A percentile compares a stretch with the other conserved stretches of the same genome.
Conservation (phyloP, 352 stramenopile genomes). For the Phytopythium sindhum region DNA sequence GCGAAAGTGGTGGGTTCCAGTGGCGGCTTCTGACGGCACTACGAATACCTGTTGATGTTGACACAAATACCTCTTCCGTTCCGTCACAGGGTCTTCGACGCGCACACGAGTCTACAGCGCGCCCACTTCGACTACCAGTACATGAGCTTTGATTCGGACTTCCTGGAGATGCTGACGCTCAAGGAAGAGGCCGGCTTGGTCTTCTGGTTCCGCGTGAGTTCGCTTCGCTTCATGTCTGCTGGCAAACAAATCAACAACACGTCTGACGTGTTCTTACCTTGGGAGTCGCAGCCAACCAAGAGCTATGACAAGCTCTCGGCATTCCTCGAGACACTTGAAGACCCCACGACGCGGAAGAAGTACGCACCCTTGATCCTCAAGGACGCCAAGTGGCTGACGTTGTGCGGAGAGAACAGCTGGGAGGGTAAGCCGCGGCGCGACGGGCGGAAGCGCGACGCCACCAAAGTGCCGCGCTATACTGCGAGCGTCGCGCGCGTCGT, state of each 20-base stretch:
- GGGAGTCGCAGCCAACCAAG: constrained; percentile 37
- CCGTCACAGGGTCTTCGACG: constrained; percentile 53
- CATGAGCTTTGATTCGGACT: constrained; percentile 74
- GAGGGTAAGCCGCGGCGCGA: constrained; percentile 58
- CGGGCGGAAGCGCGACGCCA: constrained; percentile 40
- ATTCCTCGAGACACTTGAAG: constrained; percentile 47
- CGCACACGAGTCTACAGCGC: constrained; percentile 69
- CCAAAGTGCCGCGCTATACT: constrained; percentile 49
- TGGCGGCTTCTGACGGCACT: neutral
- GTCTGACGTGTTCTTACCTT: neutral
- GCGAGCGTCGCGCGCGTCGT: constrained; percentile 47
- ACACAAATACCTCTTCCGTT: neutral
- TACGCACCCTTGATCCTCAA: constrained; percentile 61
- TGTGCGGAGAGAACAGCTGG: constrained; percentile 66
- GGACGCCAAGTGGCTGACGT: constrained; percentile 56
- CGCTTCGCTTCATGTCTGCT: neutral
- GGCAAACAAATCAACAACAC: neutral
- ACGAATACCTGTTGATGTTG: neutral
- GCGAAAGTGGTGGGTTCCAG: constrained; percentile 58
- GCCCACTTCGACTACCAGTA: constrained; percentile 67
- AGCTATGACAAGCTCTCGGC: constrained; percentile 63
- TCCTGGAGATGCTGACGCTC: constrained; percentile 68
- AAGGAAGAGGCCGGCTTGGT: constrained; percentile 71
- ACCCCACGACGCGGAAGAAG: constrained; percentile 39
- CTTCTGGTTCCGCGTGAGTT: constrained; percentile 70